A percentile compares a stretch with the other conserved stretches of the same genome.
These are phyloP conservation scores for Blastocystis sp. DNA, from an alignment of 352 stramenopile species.

Conservation along the genomic window DNA sequence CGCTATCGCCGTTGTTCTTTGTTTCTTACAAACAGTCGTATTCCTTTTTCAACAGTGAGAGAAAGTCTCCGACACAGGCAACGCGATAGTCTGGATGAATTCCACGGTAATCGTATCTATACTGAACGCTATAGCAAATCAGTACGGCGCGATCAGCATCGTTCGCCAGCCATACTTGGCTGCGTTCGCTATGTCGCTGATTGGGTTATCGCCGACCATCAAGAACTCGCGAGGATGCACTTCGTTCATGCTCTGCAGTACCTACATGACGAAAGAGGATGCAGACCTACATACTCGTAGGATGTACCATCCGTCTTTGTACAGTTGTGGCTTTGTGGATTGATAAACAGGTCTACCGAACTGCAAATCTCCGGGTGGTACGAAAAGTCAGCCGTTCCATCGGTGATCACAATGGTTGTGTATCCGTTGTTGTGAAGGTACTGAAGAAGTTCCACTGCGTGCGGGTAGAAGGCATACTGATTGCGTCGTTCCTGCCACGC, in stretches of 20 bases:
- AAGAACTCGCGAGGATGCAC: background rate
- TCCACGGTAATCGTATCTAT: background rate
- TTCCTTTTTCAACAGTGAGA: background rate
- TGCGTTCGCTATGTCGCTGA: slow-evolving; percentile 38
- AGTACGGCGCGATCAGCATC: background rate
- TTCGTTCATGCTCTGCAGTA: background rate
- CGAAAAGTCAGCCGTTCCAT: slow-evolving; percentile 31
- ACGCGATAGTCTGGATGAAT: background rate
- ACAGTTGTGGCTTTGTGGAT: background rate
- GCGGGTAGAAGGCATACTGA: slow-evolving; percentile 13
- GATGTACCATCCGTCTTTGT: background rate
- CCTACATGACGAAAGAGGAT: background rate
- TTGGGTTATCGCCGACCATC: slow-evolving; percentile 41
- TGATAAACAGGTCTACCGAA: slow-evolving; percentile 15
- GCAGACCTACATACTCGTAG: background rate
- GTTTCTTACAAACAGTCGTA: slow-evolving; percentile 5
- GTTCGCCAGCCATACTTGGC: slow-evolving; percentile 17
- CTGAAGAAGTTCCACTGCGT: background rate
- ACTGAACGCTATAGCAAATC: background rate
- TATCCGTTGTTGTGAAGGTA: background rate
- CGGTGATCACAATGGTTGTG: slow-evolving; percentile 16
- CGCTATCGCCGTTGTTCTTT: background rate
- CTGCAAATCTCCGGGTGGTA: background rate
- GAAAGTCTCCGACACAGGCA: background rate
- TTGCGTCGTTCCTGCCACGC: slow-evolving; percentile 35